Percentiles rank a stretch among this genome's conserved stretches.
Evolutionary conservation across 805 yeast genomes (phyloP).

Genomic region (Wickerhamiella spandovensis): DNA sequence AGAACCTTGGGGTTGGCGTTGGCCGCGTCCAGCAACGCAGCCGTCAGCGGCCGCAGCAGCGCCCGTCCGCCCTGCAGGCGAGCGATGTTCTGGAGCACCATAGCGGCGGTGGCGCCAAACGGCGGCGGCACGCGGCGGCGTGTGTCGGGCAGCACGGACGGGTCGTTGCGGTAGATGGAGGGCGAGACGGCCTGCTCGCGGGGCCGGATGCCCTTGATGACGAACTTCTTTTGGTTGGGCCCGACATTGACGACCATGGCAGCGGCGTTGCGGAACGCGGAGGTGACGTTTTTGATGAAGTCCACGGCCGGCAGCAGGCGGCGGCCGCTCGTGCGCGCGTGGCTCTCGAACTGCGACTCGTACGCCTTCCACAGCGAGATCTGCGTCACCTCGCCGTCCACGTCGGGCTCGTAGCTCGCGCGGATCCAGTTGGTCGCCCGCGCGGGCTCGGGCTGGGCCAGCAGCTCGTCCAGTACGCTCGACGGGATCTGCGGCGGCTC

Average conservation of each 20-base stretch:
- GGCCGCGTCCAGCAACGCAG: constrained; percentile 16
- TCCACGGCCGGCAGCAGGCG: constrained; percentile 87
- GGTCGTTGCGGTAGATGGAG: constrained; percentile 3
- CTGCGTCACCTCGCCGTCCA: constrained; percentile 81
- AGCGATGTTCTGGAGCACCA: constrained; percentile 27
- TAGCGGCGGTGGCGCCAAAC: constrained; percentile 23
- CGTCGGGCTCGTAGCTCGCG: constrained; percentile 69
- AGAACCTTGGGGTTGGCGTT: constrained; percentile 16
- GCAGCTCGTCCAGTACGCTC: constrained; percentile 44
- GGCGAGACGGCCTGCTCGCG: constrained; percentile 33
- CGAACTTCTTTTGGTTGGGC: constrained; percentile 61
- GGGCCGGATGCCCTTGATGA: constrained; percentile 90
- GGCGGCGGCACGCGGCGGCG: constrained; percentile 18
- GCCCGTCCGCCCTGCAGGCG: constrained; percentile 17
- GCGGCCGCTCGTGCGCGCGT: constrained; percentile 33
- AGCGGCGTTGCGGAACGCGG: constrained; percentile 74
- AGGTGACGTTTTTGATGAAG: constrained; percentile 84
- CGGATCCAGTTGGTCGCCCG: constrained; percentile 93
- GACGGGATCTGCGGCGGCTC: constrained; percentile 48
- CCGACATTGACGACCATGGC: constrained; percentile 79
- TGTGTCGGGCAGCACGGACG: constrained; percentile 5
- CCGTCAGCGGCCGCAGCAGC: constrained; percentile 12
- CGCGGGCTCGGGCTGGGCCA: constrained; percentile 64
- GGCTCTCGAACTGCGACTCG: constrained; percentile 68
- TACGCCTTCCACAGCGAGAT: constrained; percentile 92